Evolutionary conservation across 2,329 filamentous ascomycete species (phyloP), one percentile per base, ranked within the genome.

Genomic region (Fusarium domesticum): DNA sequence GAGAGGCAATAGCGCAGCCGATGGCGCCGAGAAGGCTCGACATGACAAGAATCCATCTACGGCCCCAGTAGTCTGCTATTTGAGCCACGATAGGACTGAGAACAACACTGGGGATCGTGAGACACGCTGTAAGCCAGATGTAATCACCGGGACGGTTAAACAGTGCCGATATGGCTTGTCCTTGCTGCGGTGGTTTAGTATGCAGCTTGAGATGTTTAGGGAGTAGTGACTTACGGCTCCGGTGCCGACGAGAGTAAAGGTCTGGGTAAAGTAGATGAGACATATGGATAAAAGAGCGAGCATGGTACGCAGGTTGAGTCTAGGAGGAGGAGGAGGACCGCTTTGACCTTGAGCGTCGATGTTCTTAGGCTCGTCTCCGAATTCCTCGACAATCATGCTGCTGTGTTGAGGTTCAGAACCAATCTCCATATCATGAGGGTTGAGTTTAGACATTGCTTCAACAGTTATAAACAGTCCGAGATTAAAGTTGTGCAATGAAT

Each of bases 101-200:
- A 5, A 51, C 43, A 16, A 51, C 49, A 16, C 46, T 51, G 5
- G 49, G 49, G 31, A 51, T 51, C 2, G 49, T 46, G 6, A 51
- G 40, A 18, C 42, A 43, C 19, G 45, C 41, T 8, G 49, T 51
- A 10, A 43, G 18, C 49, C 49, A 51, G 19, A 46, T 35, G 11
- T 41, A 38, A 33, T 51, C 49, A 11, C 37, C 40, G 5, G 49
- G 43, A 12, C 30, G 46, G 6, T 32, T 28, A 31, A 52, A 32
- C 35, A 42, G 40, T 3, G 31, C 19, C 3, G 46, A 38, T 33
- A 52, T 52, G 2, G 43, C 25, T 7, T 49, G 32, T 4, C 49
- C 42, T 48, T 48, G 49, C 49, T 51, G 4, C 17, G 6, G 5
- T 33, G 6, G 1, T 16, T 6, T 3, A 17, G 34, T 40, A 8